Base-by-base conservation (phyloP, 202 grass and related monocot species). In the Setaria italica region DNA sequence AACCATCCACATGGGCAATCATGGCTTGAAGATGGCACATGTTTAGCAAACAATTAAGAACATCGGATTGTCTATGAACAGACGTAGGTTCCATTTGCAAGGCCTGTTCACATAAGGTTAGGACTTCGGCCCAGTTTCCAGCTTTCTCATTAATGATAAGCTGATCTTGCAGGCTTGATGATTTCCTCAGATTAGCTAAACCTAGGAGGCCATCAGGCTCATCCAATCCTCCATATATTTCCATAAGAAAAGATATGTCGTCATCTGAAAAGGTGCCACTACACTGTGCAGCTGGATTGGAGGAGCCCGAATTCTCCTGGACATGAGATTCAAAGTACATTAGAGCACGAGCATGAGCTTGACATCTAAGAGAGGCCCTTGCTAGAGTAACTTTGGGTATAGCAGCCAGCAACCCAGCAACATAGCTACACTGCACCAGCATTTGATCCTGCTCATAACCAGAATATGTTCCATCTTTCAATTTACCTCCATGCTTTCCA, bases 1-100 rank as follows among this genome's bases (percentile, higher is more conserved):
- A 89, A 73, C 96, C 93, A 88, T 99, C 96, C 50, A 99, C 96
- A 90, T 94, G 96, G 67, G 96, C 91, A 71, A 99, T 82, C 96
- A 99, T 99, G 59, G 91, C 93, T 74, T 99, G 93, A 80, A 99
- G 91, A 59, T 99, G 96, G 68, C 82, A 99, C 96, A 95, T 99
- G 88, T 99, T 99, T 60, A 95, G 93, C 82, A 92, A 89, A 79
- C 96, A 94, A 78, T 99, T 99, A 81, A 99, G 91, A 78, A 95
- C 93, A 94, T 99, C 88, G 66, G 91, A 95, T 87, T 99, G 93
- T 81, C 96, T 95, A 70, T 99, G 96, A 79, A 92, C 93, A 78
- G 96, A 99, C 80, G 86, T 87, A 12, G 91, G 90, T 88, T 99
- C 91, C 91, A 91, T 99, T 82, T 95, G 96, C 81, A 99, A 90